phyloP scores from a whole-genome alignment of 768 basidiomycete genomes.

The Phaeolepiota aurea region DNA sequence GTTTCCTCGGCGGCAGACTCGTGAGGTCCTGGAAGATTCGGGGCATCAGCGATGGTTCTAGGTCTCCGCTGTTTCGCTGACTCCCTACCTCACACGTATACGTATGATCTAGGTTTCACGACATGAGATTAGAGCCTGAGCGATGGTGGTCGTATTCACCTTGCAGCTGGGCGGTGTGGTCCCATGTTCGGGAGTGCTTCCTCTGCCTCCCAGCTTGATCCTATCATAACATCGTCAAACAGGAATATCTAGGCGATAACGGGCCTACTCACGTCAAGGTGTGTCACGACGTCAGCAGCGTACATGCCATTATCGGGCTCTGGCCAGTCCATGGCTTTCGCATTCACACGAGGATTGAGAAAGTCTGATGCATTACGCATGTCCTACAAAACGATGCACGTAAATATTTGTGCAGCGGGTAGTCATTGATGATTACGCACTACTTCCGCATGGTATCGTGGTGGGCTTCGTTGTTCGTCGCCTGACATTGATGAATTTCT shows the following conservation, averaged over 20 bases:
- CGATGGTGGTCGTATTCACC: slow-evolving; percentile 18
- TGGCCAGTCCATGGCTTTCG: slow-evolving; percentile 40
- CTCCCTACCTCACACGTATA: slow-evolving; percentile 41
- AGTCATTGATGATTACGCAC: not conserved
- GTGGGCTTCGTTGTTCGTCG: slow-evolving; percentile 37
- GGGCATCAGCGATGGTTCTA: not conserved
- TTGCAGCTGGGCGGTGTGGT: slow-evolving; percentile 37
- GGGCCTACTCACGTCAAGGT: slow-evolving; percentile 31
- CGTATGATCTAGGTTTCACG: slow-evolving; percentile 22
- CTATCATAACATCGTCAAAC: slow-evolving; percentile 14
- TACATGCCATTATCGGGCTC: slow-evolving; percentile 35
- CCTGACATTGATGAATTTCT: slow-evolving; percentile 45
- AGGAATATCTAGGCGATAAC: no score
- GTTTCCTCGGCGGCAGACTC: slow-evolving; percentile 51
- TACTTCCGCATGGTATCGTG: slow-evolving; percentile 37
- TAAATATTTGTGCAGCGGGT: no score
- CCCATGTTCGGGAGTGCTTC: slow-evolving; percentile 61
- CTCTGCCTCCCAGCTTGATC: slow-evolving; percentile 32
- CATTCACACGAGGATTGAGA: slow-evolving; percentile 28
- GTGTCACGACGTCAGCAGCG: slow-evolving; percentile 28
- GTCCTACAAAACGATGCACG: slow-evolving; percentile 17
- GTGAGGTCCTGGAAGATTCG: slow-evolving; percentile 37
- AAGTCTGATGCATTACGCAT: slow-evolving; percentile 31
- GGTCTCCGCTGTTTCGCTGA: slow-evolving; percentile 5
- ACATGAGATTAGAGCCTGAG: slow-evolving; percentile 2